A percentile compares a stretch with the other conserved stretches of the same genome.
phyloP scores from a whole-genome alignment of 2,329 filamentous ascomycete genomes.

The Plenodomus lindquistii region DNA sequence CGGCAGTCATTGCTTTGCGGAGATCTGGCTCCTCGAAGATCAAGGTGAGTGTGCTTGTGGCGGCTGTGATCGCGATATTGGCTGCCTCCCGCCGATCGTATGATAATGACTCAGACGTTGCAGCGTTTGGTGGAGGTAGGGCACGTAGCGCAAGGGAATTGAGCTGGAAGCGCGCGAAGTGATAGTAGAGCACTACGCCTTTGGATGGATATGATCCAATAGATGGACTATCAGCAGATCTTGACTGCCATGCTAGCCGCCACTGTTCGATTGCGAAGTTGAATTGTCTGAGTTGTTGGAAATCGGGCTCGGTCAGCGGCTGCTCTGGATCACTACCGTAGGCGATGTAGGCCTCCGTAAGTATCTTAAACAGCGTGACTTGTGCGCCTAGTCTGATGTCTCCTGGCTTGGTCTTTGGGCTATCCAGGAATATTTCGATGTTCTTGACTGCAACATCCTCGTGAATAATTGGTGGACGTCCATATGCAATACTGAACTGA shows the following conservation, averaged over 20 bases:
- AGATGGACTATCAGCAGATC: conserved; percentile 30
- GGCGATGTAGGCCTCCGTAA: conserved; percentile 38
- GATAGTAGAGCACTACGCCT: conserved; percentile 57
- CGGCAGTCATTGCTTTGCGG: conserved; percentile 47
- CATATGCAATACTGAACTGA: conserved; percentile 48
- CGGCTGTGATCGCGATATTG: conserved; percentile 52
- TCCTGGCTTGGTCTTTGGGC: conserved; percentile 30
- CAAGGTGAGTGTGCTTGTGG: conserved; percentile 52
- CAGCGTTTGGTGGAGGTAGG: conserved; percentile 48
- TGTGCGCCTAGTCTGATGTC: conserved; percentile 37
- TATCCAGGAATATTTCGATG: conserved; percentile 39
- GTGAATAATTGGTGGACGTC: conserved; percentile 47
- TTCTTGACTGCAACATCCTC: conserved; percentile 45
- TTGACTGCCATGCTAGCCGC: conserved; percentile 45
- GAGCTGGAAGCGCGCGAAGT: conserved; percentile 59
- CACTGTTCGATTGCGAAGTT: conserved; percentile 51
- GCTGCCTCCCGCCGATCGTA: conserved; percentile 47
- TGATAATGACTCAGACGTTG: conserved; percentile 51
- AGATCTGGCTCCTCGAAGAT: conserved; percentile 53
- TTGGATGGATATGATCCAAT: conserved; percentile 50
- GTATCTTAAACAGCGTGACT: conserved; percentile 38
- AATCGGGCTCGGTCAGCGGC: conserved; percentile 43
- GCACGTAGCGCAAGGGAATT: conserved; percentile 53
- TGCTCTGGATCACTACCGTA: conserved; percentile 42
- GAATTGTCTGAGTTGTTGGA: conserved; percentile 45